Base-by-base conservation (phyloP, 2,329 filamentous ascomycete species). In the Sarocladiaceae sp. region DNA sequence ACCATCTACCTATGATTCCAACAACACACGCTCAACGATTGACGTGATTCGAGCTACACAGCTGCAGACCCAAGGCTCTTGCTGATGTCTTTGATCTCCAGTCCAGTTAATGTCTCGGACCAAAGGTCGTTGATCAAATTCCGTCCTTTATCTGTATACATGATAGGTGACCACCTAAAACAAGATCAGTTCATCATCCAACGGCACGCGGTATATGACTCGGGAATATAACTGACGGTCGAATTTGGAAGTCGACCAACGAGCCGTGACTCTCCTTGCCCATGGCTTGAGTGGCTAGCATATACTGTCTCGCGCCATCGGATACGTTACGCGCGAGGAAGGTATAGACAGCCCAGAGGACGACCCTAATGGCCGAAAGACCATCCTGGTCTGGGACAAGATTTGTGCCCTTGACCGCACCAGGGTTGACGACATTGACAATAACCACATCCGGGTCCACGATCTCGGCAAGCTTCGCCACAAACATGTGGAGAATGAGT, bases 351-450 rank as follows among this genome's bases (percentile, higher is more conserved):
- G 15, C 8, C 10, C 8, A 33, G 10, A 33, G 15, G 29, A 33
- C 29, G 15, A 33, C 29, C 10, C 29, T 8, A 33, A 33, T 8
- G 8, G 29, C 10, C 8, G 29, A 33, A 10, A 65, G 3, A 1
- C 60, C 51, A 10, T 54, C 53, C 1, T 59, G 53, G 2, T 72
- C 66, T 1, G 70, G 66, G 15, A 59, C 55, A 3, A 81, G 61
- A 0, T 61, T 57, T 0, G 78, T 79, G 2, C 71, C 74, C 31
- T 64, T 68, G 7, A 69, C 64, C 40, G 68, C 63, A 0, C 72
- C 76, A 1, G 77, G 77, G 18, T 76, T 74, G 1, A 71, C 73
- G 1, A 76, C 54, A 50, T 78, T 79, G 36, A 79, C 61, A 7
- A 73, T 55, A 0, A 76, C 68, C 31, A 75, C 67, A 2, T 74